These are phyloP conservation scores for Saturnispora hagleri DNA, from an alignment of 805 yeast species.

Conservation along the genomic window DNA sequence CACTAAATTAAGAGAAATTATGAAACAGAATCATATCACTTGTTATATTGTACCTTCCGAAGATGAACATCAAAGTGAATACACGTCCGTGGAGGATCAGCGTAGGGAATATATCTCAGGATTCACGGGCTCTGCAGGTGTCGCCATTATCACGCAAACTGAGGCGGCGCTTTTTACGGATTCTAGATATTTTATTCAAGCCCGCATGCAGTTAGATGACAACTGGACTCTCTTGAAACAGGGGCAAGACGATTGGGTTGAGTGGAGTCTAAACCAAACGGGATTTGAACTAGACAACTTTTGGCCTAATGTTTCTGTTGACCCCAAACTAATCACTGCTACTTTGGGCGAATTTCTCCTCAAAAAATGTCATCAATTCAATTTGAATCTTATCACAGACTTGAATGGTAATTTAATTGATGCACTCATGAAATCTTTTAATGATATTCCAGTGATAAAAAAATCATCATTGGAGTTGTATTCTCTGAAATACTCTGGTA, in stretches of 20 bases:
- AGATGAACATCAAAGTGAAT: slow-evolving; percentile 91
- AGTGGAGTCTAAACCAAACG: slow-evolving; percentile 59
- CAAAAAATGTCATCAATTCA: slow-evolving; percentile 24
- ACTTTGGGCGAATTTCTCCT: slow-evolving; percentile 35
- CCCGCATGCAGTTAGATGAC: slow-evolving; percentile 67
- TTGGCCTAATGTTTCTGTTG: slow-evolving; percentile 57
- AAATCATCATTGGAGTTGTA: slow-evolving; percentile 24
- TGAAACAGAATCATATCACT: slow-evolving; percentile 33
- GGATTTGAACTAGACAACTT: slow-evolving; percentile 3
- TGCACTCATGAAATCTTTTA: slow-evolving; percentile 48
- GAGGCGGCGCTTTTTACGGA: slow-evolving; percentile 84
- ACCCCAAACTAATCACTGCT: slow-evolving; percentile 63
- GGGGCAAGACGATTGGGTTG: slow-evolving; percentile 80
- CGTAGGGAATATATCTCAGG: slow-evolving; percentile 78
- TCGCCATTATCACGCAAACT: slow-evolving; percentile 66
- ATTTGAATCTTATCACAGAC: slow-evolving; percentile 41
- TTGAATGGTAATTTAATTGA: slow-evolving; percentile 62
- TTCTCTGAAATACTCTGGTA: slow-evolving; percentile 35
- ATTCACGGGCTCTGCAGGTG: slow-evolving; percentile 89
- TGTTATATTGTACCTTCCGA: slow-evolving; percentile 61
- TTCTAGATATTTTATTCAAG: slow-evolving; percentile 91
- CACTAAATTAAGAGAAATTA: slow-evolving; percentile 31
- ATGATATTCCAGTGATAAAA: slow-evolving; percentile 11
- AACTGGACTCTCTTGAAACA: slow-evolving; percentile 78
- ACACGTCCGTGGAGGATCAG: slow-evolving; percentile 72